These are phyloP conservation scores for Ogataea nonfermentans DNA, from an alignment of 805 yeast species.

Conservation along the genomic window DNA sequence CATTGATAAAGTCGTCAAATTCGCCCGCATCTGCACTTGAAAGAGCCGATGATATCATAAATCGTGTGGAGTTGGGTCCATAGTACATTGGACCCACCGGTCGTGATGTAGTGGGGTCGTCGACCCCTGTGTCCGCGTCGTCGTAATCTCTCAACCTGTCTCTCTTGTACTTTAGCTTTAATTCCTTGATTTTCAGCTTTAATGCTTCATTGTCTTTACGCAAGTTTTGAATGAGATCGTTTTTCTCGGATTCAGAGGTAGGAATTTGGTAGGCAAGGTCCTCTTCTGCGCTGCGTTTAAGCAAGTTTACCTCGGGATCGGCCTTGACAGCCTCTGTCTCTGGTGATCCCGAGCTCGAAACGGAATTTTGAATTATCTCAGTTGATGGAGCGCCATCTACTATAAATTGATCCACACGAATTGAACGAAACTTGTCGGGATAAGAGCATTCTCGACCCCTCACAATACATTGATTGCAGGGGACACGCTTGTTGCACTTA, in stretches of 20 bases:
- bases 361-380: not conserved
- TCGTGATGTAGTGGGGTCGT: slow-evolving; percentile 2
- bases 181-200: slow-evolving; percentile 28
- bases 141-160: slow-evolving; percentile 16
- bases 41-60: slow-evolving; percentile 41
- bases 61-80: slow-evolving; percentile 50
- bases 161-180: slow-evolving; percentile 25
- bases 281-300: slow-evolving; percentile 3
- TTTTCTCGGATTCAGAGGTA: slow-evolving; percentile 8
- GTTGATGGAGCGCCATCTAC: slow-evolving; percentile 7
- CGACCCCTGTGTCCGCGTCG: slow-evolving; percentile 12
- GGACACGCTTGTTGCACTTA: slow-evolving; percentile 37
- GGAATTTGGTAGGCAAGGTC: not conserved
- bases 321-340: not conserved
- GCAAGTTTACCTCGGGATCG: not conserved
- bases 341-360: not conserved
- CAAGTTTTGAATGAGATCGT: slow-evolving; percentile 11
- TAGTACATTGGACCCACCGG: slow-evolving; percentile 36
- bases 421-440: slow-evolving; percentile 47
- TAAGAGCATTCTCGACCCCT: slow-evolving; percentile 41
- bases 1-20: slow-evolving; percentile 29
- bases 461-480: slow-evolving; percentile 45
- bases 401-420: slow-evolving; percentile 30
- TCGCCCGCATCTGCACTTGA: slow-evolving; percentile 29
- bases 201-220: slow-evolving; percentile 31